Conservation (phyloP, 176 grass and related monocot species). For the Cenchrus fungigraminus region DNA sequence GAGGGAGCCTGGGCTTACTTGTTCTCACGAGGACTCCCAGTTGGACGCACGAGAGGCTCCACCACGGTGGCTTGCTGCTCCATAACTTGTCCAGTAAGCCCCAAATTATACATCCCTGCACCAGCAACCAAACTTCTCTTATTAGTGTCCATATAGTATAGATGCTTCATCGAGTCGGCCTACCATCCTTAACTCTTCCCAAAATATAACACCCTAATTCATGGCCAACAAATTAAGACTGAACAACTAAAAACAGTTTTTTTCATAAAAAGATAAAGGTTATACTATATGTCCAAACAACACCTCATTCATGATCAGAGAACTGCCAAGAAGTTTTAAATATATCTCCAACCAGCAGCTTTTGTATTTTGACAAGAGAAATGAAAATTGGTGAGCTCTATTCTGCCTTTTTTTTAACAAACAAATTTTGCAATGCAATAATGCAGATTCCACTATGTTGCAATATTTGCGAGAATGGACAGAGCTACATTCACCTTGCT, state of each 20-base stretch:
- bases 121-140: neutral
- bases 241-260: neutral
- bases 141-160: neutral
- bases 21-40: neutral
- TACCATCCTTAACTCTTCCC: neutral
- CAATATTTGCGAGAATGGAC: slow-evolving; percentile 63
- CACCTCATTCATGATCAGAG: neutral
- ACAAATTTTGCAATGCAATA: slow-evolving; percentile 2
- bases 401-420: slow-evolving; percentile 22
- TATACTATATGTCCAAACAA: neutral
- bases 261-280: neutral
- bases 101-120: neutral
- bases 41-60: neutral
- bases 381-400: neutral
- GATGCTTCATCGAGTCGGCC: neutral
- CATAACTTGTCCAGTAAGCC: neutral
- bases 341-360: neutral
- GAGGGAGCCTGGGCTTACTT: neutral
- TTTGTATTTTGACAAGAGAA: neutral
- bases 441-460: slow-evolving; percentile 58
- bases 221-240: neutral
- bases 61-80: neutral
- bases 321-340: neutral
- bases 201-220: neutral
- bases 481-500: slow-evolving; percentile 65